Conservation (phyloP, 2,329 filamentous ascomycete species). For the Venturia oleaginea region DNA sequence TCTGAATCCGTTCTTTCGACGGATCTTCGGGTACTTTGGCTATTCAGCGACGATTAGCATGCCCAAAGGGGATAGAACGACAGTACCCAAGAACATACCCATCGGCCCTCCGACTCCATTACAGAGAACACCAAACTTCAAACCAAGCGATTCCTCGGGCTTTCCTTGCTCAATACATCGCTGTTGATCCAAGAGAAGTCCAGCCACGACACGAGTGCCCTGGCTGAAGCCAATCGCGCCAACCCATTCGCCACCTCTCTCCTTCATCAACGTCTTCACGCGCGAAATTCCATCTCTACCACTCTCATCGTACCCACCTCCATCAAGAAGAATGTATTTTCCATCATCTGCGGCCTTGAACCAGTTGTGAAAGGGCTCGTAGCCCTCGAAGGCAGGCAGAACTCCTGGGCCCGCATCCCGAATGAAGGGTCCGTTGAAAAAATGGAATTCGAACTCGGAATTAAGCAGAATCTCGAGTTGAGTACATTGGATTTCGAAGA, state of each 20-base stretch:
- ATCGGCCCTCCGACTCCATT: background rate
- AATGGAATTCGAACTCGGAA: constrained; percentile 8
- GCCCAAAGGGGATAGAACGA: background rate
- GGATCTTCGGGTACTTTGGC: background rate
- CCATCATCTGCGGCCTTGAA: constrained; percentile 7
- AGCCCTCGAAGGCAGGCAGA: constrained; percentile 13
- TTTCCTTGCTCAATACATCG: background rate
- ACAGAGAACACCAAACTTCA: constrained; percentile 5
- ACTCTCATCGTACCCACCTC: constrained; percentile 10
- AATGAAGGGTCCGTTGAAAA: constrained; percentile 9
- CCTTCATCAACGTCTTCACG: constrained; percentile 9
- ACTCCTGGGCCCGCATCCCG: constrained; percentile 13
- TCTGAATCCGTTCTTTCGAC: background rate
- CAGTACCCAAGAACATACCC: background rate
- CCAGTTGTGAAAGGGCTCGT: constrained; percentile 12
- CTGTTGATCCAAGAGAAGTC: constrained; percentile 14
- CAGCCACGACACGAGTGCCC: constrained; percentile 8
- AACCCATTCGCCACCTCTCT: constrained; percentile 5
- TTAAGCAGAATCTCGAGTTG: background rate
- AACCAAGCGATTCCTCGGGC: background rate
- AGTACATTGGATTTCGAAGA: constrained; percentile 6
- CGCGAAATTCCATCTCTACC: constrained; percentile 12
- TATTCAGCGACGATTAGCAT: background rate
- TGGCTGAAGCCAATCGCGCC: constrained; percentile 12
- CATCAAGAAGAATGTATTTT: background rate